Percentiles rank a stretch among this genome's conserved stretches.
Evolutionary conservation across 2,329 filamentous ascomycete genomes (phyloP).

Genomic region (Aspergillus sp.): DNA sequence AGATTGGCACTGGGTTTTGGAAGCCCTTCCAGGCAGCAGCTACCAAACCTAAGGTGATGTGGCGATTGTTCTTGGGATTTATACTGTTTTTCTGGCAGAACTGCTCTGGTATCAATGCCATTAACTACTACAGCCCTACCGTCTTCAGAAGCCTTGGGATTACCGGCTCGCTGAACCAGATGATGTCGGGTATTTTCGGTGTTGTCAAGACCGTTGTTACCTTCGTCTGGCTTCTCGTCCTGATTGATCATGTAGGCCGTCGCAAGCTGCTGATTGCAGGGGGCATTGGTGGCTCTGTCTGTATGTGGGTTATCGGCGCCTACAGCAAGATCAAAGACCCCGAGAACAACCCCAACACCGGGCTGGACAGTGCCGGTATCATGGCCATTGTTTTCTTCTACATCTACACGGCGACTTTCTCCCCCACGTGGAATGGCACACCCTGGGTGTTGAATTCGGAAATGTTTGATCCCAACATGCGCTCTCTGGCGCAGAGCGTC

Average conservation of each 20-base stretch:
- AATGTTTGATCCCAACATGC: constrained; percentile 71
- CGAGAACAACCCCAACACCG: constrained; percentile 18
- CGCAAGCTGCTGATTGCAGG: constrained; percentile 66
- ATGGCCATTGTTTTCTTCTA: constrained; percentile 67
- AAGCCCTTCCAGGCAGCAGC: constrained; percentile 63
- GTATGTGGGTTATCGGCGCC: constrained; percentile 39
- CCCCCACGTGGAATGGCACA: constrained; percentile 70
- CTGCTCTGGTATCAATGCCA: constrained; percentile 72
- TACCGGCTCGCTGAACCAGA: constrained; percentile 60
- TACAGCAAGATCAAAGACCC: constrained; percentile 39
- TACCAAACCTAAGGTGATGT: constrained; percentile 60
- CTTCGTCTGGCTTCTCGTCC: constrained; percentile 66
- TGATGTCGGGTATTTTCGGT: constrained; percentile 65
- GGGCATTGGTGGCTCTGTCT: constrained; percentile 57
- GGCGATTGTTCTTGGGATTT: constrained; percentile 70
- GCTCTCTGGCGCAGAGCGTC: constrained; percentile 70
- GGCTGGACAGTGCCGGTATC: constrained; percentile 35
- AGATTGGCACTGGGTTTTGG: constrained; percentile 72
- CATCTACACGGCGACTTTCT: constrained; percentile 73
- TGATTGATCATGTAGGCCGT: constrained; percentile 66
- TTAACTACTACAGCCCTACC: constrained; percentile 72
- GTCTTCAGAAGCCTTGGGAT: constrained; percentile 68
- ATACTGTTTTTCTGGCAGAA: constrained; percentile 81
- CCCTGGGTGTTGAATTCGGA: constrained; percentile 75
- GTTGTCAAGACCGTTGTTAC: constrained; percentile 72